Evolutionary conservation across 23 red algal species (phyloP).

Genomic region (Gracilaria gracilis): DNA sequence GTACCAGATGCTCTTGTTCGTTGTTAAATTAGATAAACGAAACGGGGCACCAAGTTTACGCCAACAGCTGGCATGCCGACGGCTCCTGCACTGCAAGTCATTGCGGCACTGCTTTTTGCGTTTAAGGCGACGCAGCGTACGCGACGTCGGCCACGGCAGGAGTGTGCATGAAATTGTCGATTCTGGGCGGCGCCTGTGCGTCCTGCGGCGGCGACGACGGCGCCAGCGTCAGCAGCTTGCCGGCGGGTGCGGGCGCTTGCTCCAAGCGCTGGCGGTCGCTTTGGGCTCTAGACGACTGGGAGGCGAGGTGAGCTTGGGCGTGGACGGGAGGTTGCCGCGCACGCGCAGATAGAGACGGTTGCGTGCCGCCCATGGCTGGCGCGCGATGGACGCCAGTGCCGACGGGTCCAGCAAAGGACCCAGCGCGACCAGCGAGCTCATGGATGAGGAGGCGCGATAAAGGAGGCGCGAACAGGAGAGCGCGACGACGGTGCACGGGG

Average conservation of each 20-base stretch:
- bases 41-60: slow-evolving; percentile 53
- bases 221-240: not conserved
- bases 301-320: slow-evolving; percentile 50
- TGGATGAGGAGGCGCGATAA: no score
- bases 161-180: slow-evolving; percentile 12
- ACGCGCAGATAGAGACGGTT: slow-evolving; percentile 59
- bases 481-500: not conserved
- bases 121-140: slow-evolving; percentile 3
- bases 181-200: not conserved
- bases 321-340: slow-evolving; percentile 53
- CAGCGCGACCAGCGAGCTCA: slow-evolving; percentile 10
- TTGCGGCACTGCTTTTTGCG: not conserved
- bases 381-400: slow-evolving; percentile 43
- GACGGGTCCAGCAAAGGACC: slow-evolving; percentile 54
- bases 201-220: not conserved
- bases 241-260: not conserved
- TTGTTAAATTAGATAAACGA: slow-evolving; percentile 79
- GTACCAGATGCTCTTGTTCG: slow-evolving; percentile 26
- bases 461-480: not conserved
- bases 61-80: not conserved
- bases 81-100: not conserved
- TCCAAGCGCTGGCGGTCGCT: slow-evolving; percentile 47
- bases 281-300: slow-evolving; percentile 35
- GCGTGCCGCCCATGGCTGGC: slow-evolving; percentile 52
- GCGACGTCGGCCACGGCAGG: slow-evolving; percentile 44